Base-by-base conservation (phyloP, 202 grass and related monocot genomes). In the Sporobolus alterniflorus region DNA sequence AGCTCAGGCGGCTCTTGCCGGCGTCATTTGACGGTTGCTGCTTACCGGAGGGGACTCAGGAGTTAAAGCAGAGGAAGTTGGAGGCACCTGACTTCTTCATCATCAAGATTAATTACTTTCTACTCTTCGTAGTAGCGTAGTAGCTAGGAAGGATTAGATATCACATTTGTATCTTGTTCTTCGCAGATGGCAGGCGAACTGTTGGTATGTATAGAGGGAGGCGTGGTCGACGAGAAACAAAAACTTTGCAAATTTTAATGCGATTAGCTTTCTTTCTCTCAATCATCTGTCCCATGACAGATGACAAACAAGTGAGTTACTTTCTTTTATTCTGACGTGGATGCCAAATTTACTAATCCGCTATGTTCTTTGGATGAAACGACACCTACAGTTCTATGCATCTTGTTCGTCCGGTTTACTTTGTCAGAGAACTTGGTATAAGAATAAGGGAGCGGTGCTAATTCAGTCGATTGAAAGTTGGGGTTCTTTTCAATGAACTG, bases 1-100 rank as follows among this genome's bases (percentile, higher is more conserved):
- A 85, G 73, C 82, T 91, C 41, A 82, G 72, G 17, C 89, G 85
- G 62, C 62, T 90, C 79, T 67, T 88, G 65, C 72, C 28, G 41
- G 73, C 76, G 22, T 71, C 82, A 56, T 3, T 73, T 1, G 82
- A 64, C 54, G 47, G 13, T 67, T 33, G 54, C 36, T 89, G 57
- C 57, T 67, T 85, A 13, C 6, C 28, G 34, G 87, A 78, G 60
- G 80, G 28, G 15, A 81, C 22, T 64, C 82, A 89, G 3, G 77
- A 62, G 46, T 6, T 63, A 11, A 89, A 89, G 71, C 87, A 89
- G 1, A 83, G 22, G 49, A 67, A 88, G n/a, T 31, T 87, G 2
- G 85, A 82, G 21, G 72, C n/a, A 9, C 29, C 29, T 24, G 59
- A 65, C 20, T 89, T 69, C 64, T 71, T 79, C 67, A 54, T 67